Evolutionary conservation across 768 basidiomycete species (phyloP), one percentile per base, ranked within the genome.

Genomic region (Dentipellis sp.): DNA sequence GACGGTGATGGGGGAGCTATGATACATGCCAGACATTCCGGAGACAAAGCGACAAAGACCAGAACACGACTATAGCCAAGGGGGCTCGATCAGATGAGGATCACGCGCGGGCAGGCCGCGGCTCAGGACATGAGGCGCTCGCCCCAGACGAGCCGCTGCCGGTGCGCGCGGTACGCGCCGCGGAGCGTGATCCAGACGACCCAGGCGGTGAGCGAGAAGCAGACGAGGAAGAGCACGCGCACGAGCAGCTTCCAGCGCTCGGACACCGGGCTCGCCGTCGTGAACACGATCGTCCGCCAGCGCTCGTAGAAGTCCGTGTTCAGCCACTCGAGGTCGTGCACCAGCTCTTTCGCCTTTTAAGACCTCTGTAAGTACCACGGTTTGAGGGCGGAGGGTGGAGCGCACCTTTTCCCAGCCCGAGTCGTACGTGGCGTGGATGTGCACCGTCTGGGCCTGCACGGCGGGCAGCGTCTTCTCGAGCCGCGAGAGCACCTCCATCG

Each of bases 301-400:
- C 88, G 84, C 66, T 84, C 82, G 56, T 86, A 84, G 66, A 87
- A 83, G 50, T 86, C 83, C 0, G 84, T 89, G 65, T 90, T 88
- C 21, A 89, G 74, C 88, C 88, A 91, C 53, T 75, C 75, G 46
- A 91, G 72, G 54, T 83, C 83, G 2, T 68, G 67, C n/a, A 83
- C 80, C 16, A 91, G 79, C 6, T 74, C 69, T 62, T 78, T 75
- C 9, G 88, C 88, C 88, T 90, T 12, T 39, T 34, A 52, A 52
- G 50, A 34, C 42, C 40, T 45, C 7, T 46, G 9, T 57, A 17
- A 42, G 10, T 7, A 56, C 53, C n/a, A 22, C 46, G 56, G 23
- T 1, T 11, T 35, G 14, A 19, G 40, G 3, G 9, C 34, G 4
- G 22, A 47, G 52, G 48, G 17, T 29, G n/a, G 4, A 29, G 23